Base-by-base conservation (phyloP, 805 yeast species). In the Wickerhamomyces ciferrii region DNA sequence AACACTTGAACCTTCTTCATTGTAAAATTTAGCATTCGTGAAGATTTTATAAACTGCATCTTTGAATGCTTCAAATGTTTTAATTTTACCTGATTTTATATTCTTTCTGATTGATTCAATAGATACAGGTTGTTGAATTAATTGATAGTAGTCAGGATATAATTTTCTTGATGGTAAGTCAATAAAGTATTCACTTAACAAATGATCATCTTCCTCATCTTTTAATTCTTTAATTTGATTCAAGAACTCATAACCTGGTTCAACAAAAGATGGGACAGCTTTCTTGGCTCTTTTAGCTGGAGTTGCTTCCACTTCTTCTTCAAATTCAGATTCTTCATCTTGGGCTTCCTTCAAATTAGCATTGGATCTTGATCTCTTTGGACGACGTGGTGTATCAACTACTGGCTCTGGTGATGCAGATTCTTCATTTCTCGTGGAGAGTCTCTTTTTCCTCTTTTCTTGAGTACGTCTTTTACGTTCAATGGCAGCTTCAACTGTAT, bases 1-100 rank as follows among this genome's bases (percentile, higher is more conserved):
- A 19, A 92, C 92, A 58, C 87, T 71, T 0, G 96, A 87, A 0
- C 96, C 96, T 65, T 89, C 97, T 60, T 90, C 95, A 57, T 92
- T 92, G 65, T 89, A 91, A 42, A 81, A 80, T 53, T 84, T 77
- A 20, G 97, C 97, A 62, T 91, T 91, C 43, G 81, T 76, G 63
- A 83, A 90, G 83, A 92, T 88, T 45, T 78, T 72, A 51, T 80
- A 79, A 49, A 87, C 65, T 49, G 83, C 87, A 43, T 76, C 82
- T 46, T 78, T 66, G 29, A 83, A 72, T 25, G 71, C 76, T 2
- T 66, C 71, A 39, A 81, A 56, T 24, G 66, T 59, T 29, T 65
- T 71, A 51, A 80, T 78, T 11, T 70, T 68, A 36, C 75, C 71
- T n/a, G 69, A 72, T 49, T 73, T 71, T 41, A 82, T 70, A 52